Percentiles rank a stretch among this genome's conserved stretches.
Evolutionary conservation across 331 rosid species (phyloP).

Genomic region (Pyracantha coccinea): DNA sequence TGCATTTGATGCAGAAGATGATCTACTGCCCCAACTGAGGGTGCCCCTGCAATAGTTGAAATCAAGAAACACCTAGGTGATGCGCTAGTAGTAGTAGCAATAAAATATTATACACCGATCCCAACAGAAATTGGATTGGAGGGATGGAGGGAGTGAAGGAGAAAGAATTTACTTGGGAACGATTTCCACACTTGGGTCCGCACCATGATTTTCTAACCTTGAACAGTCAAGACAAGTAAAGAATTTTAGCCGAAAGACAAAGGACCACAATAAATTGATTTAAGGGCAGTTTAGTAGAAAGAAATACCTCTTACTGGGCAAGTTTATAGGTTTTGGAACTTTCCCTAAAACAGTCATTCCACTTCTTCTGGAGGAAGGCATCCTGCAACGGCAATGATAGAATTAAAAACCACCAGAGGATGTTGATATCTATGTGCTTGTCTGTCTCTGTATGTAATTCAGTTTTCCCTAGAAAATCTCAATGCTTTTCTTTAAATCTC

Average conservation of each 20-base stretch:
- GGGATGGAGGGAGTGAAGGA: not conserved
- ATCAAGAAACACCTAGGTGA: conserved; percentile 5
- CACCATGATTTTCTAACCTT: conserved; percentile 95
- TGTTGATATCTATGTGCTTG: not conserved
- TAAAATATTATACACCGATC: not conserved
- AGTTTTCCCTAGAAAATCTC: not conserved
- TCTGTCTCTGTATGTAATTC: not conserved
- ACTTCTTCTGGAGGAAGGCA: conserved; percentile 79
- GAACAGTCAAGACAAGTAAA: conserved; percentile 16
- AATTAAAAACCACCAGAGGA: conserved; percentile 2
- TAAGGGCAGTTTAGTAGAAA: conserved; percentile 4
- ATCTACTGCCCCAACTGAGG: conserved; percentile 87
- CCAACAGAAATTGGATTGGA: conserved; percentile 1
- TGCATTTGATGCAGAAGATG: conserved; percentile 65
- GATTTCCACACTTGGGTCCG: conserved; percentile 92
- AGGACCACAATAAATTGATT: conserved; percentile 1
- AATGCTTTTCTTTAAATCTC: not conserved
- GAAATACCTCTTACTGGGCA: conserved; percentile 92
- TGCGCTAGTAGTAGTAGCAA: not conserved
- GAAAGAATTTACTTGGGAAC: conserved; percentile 83
- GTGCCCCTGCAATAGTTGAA: conserved; percentile 60
- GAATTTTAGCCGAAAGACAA: conserved; percentile 25
- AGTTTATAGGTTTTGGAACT: conserved; percentile 93
- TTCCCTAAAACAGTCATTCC: conserved; percentile 91
- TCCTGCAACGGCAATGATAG: conserved; percentile 36